phyloP scores from a whole-genome alignment of 2,329 filamentous ascomycete species.

The Diaporthe longicolla region DNA sequence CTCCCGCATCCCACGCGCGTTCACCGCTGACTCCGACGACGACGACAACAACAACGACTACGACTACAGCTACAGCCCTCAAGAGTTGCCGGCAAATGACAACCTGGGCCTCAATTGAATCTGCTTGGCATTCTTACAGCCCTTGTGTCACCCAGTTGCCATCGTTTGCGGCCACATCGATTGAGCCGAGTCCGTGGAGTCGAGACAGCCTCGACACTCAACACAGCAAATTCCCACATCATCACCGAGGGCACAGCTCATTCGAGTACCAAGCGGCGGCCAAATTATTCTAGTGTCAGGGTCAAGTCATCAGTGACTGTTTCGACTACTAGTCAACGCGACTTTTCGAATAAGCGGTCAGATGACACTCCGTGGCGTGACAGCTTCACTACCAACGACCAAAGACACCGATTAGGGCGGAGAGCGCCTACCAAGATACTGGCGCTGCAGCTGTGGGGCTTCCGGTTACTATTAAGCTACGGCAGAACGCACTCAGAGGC shows the following conservation, averaged over 20 bases:
- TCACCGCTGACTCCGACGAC: slow-evolving; percentile 36
- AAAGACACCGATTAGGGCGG: too few relatives aligned
- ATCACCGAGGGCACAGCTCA: neutral
- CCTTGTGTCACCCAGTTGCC: neutral
- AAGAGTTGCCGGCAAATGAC: neutral
- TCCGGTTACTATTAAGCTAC: neutral
- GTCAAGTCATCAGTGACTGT: neutral
- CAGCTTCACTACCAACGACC: neutral
- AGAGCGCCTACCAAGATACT: neutral
- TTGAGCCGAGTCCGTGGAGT: neutral
- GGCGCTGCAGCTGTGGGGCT: neutral
- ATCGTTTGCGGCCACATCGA: neutral
- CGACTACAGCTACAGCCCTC: neutral
- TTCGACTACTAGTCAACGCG: neutral
- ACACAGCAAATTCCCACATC: neutral
- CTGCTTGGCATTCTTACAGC: neutral
- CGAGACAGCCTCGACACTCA: neutral
- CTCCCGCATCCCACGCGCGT: slow-evolving; percentile 35
- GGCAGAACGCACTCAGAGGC: neutral
- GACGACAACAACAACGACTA: slow-evolving; percentile 15
- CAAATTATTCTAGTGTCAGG: too few relatives aligned
- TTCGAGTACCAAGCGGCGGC: neutral
- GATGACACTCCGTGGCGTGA: slow-evolving; percentile 34
- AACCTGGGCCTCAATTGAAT: neutral
- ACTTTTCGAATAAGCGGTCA: neutral